A percentile compares a stretch with the other conserved stretches of the same genome.
Evolutionary conservation across 129 eudicot genomes (phyloP).

Genomic region (Dittrichia graveolens): DNA sequence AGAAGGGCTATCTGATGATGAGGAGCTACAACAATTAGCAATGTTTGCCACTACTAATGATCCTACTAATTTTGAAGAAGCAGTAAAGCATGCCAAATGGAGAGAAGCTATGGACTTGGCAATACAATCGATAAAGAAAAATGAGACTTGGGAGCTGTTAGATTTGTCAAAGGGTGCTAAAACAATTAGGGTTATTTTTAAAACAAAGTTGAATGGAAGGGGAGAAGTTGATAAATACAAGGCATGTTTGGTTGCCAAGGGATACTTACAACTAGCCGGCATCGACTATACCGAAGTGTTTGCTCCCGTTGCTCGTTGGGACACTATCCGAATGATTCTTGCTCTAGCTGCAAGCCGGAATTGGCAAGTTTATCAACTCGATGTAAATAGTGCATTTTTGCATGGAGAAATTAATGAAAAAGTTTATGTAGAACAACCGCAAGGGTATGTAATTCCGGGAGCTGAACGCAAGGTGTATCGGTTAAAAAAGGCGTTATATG

Average conservation of each 20-base stretch:
- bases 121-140: neutral
- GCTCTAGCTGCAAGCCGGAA: neutral
- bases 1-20: neutral
- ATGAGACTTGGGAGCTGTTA: neutral
- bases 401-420: neutral
- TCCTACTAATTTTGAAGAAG: neutral
- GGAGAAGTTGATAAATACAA: conserved; percentile 3
- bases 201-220: neutral
- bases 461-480: conserved; percentile 11
- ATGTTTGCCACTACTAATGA: neutral
- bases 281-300: neutral
- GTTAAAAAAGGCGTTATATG: conserved; percentile 12
- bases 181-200: conserved; percentile 4
- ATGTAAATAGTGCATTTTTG: conserved; percentile 1
- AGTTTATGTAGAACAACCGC: neutral
- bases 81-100: neutral
- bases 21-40: neutral
- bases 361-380: neutral
- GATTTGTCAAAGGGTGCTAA: neutral
- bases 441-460: neutral
- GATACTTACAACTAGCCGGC: neutral
- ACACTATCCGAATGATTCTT: conserved; percentile 5
- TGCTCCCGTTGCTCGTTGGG: neutral
- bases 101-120: neutral
- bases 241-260: neutral